phyloP scores from a whole-genome alignment of 2,329 filamentous ascomycete species.

The Stachybotrys chlorohalonatus region DNA sequence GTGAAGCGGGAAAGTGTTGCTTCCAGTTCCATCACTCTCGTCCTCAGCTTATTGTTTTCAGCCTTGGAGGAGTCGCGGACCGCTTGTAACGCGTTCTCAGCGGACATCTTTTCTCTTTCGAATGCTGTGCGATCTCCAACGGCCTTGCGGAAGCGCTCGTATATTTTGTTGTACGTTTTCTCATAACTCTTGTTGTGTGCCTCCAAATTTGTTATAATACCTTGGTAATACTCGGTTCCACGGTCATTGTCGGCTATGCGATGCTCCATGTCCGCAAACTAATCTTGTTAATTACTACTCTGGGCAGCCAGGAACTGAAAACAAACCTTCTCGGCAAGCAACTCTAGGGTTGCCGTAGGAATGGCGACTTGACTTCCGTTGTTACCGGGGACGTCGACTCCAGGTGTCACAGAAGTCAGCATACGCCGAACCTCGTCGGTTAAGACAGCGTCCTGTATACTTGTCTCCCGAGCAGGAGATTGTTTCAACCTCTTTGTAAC shows the following conservation, averaged over 20 bases:
- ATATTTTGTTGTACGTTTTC: slow-evolving; percentile 33
- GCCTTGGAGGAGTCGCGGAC: slow-evolving; percentile 15
- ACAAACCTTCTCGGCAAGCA: slow-evolving; percentile 27
- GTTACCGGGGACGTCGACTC: slow-evolving; percentile 4
- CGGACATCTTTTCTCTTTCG: slow-evolving; percentile 35
- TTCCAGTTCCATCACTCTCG: slow-evolving; percentile 28
- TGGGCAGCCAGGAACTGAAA: background rate
- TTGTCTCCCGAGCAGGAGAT: slow-evolving; percentile 8
- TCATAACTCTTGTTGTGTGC: slow-evolving; percentile 35
- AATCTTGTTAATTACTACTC: background rate
- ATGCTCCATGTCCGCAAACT: slow-evolving; percentile 22
- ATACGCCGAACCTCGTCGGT: slow-evolving; percentile 20
- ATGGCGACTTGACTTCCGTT: slow-evolving; percentile 15
- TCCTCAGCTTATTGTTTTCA: slow-evolving; percentile 26
- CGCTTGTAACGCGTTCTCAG: slow-evolving; percentile 19
- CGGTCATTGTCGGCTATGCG: slow-evolving; percentile 14
- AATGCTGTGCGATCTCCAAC: slow-evolving; percentile 40
- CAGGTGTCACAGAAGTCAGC: slow-evolving; percentile 12
- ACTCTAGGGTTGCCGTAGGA: slow-evolving; percentile 25
- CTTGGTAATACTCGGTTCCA: slow-evolving; percentile 20
- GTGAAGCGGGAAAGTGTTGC: slow-evolving; percentile 15
- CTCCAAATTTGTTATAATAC: slow-evolving; percentile 33
- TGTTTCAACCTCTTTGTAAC: slow-evolving; percentile 18
- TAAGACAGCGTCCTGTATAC: slow-evolving; percentile 19
- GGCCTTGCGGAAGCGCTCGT: slow-evolving; percentile 38